Evolutionary conservation across 2,329 filamentous ascomycete species (phyloP).

Genomic region (Hansfordia pulvinata): DNA sequence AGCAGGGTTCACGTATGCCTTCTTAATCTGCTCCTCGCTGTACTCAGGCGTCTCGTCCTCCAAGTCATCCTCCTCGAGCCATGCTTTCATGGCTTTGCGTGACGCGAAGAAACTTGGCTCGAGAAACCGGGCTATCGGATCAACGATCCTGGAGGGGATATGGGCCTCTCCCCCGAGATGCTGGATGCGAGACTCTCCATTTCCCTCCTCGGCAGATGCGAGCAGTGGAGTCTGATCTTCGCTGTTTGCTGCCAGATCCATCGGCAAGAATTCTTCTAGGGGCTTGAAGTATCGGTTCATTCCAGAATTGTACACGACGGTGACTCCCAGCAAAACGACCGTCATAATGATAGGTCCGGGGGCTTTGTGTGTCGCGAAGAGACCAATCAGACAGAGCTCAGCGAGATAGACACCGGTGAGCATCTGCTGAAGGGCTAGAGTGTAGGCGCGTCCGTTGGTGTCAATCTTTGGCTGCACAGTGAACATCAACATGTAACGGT

Average conservation of each 20-base stretch:
- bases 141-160: slow-evolving; percentile 9
- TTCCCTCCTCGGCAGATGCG: slow-evolving; percentile 4
- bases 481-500: slow-evolving; percentile 63
- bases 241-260: slow-evolving; percentile 9
- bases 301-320: slow-evolving; percentile 44
- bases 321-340: slow-evolving; percentile 46
- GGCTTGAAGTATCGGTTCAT: slow-evolving; percentile 15
- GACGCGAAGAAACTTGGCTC: slow-evolving; percentile 13
- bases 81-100: slow-evolving; percentile 11
- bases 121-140: slow-evolving; percentile 13
- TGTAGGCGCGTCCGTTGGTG: slow-evolving; percentile 60
- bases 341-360: slow-evolving; percentile 48
- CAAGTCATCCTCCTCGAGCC: slow-evolving; percentile 7
- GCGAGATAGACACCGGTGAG: slow-evolving; percentile 59
- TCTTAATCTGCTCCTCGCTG: slow-evolving; percentile 12
- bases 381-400: slow-evolving; percentile 54
- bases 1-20: slow-evolving; percentile 16
- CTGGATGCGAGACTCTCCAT: slow-evolving; percentile 13
- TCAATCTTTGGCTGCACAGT: slow-evolving; percentile 57
- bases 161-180: slow-evolving; percentile 8
- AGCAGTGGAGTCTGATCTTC: slow-evolving; percentile 13
- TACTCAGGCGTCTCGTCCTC: slow-evolving; percentile 10
- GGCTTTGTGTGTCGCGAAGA: slow-evolving; percentile 47
- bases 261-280: slow-evolving; percentile 14
- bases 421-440: slow-evolving; percentile 58